phyloP scores from a whole-genome alignment of 176 grass and related monocot species.

The Chrysopogon serrulatus region DNA sequence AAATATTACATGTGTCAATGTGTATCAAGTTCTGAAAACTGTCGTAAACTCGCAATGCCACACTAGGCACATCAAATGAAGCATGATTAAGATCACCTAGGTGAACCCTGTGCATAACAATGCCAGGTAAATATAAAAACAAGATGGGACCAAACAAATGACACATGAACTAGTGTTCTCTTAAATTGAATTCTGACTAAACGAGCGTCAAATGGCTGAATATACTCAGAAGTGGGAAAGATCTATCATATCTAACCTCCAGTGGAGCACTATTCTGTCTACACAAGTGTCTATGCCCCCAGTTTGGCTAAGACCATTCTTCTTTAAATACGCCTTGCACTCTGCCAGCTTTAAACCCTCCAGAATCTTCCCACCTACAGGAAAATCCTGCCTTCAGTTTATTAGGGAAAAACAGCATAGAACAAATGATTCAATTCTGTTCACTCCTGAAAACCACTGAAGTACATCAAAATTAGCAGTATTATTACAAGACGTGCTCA shows the following conservation, averaged over 20 bases:
- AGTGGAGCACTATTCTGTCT: constrained; percentile 66
- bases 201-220: background rate
- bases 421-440: constrained; percentile 2
- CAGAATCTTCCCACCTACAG: constrained; percentile 41
- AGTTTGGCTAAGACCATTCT: constrained; percentile 47
- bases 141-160: background rate
- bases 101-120: background rate
- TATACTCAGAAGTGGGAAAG: background rate
- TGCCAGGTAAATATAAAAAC: background rate
- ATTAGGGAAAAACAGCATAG: background rate
- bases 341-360: constrained; percentile 58
- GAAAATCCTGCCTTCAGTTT: background rate
- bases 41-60: too few species aligned
- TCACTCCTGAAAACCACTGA: constrained; percentile 9
- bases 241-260: constrained; percentile 42
- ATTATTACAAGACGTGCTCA: background rate
- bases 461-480: background rate
- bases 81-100: background rate
- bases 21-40: background rate
- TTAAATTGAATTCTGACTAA: background rate
- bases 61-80: too few species aligned
- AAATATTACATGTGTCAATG: background rate
- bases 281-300: constrained; percentile 41
- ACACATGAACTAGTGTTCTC: background rate
- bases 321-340: constrained; percentile 65